These are phyloP conservation scores for Thielaviopsis ethacetica DNA, from an alignment of 2,329 filamentous ascomycete genomes.

Conservation along the genomic window DNA sequence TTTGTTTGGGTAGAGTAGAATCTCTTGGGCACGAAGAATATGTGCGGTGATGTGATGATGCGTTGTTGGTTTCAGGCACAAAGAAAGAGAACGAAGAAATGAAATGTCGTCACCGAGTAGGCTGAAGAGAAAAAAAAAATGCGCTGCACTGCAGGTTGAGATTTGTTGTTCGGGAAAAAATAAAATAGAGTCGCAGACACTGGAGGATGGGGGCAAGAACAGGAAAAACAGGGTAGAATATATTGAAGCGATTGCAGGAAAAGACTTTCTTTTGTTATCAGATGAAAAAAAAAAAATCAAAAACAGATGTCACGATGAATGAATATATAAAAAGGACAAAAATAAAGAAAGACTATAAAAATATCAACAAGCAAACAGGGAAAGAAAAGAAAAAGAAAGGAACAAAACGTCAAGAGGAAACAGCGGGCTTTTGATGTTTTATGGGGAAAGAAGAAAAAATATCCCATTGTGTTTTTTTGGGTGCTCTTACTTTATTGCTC, in stretches of 20 bases:
- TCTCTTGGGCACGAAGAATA: background rate
- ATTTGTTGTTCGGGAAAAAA: background rate
- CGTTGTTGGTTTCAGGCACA: background rate
- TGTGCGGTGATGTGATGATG: background rate
- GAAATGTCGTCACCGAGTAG: background rate
- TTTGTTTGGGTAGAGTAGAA: no score
- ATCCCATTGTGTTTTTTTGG: background rate
- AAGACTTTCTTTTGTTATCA: no score
- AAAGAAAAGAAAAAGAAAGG: background rate
- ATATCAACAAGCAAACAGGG: background rate
- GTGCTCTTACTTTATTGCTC: background rate
- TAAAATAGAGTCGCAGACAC: background rate
- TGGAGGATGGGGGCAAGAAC: background rate
- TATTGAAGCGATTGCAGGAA: background rate
- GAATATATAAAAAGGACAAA: background rate
- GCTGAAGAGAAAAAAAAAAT: background rate
- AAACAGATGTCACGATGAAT: background rate
- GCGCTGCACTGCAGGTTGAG: background rate
- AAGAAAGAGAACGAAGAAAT: background rate
- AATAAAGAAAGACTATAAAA: background rate
- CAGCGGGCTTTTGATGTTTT: background rate
- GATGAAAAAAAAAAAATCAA: no score
- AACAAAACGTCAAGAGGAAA: background rate
- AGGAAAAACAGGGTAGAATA: background rate
- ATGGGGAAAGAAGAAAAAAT: background rate